phyloP scores from a whole-genome alignment of 2,329 filamentous ascomycete genomes.

The Aspergillus ibericus region DNA sequence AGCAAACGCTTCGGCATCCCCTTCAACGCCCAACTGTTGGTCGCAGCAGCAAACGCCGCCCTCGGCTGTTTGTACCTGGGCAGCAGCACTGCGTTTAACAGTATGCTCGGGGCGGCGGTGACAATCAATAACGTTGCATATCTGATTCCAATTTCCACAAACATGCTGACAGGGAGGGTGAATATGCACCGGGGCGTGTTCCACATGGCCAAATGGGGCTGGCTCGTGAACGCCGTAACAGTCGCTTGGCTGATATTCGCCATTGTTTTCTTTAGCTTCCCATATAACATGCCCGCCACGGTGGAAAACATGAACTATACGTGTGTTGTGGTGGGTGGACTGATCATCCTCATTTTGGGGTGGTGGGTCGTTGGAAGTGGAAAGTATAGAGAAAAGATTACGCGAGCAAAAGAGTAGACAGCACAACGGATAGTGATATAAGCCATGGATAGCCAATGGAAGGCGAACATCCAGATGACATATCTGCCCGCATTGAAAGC shows the following conservation, averaged over 20 bases:
- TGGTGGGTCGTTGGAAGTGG: conserved; percentile 3
- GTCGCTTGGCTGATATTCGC: conserved; percentile 8
- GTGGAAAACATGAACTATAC: conserved; percentile 13
- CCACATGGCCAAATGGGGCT: conserved; percentile 6
- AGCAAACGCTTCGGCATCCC: conserved; percentile 6
- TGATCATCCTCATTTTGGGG: neutral
- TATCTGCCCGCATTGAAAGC: too few species aligned
- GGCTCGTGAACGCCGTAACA: conserved; percentile 1
- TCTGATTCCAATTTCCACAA: conserved; percentile 3
- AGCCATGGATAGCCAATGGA: too few species aligned
- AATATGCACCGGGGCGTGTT: conserved; percentile 11
- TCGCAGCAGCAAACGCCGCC: neutral
- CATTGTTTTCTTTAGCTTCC: conserved; percentile 11
- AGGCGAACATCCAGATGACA: too few species aligned
- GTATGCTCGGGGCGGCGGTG: conserved; percentile 8
- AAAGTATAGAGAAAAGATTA: conserved; percentile 6
- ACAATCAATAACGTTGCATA: conserved; percentile 10
- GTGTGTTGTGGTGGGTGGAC: conserved; percentile 5
- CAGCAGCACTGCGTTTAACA: conserved; percentile 11
- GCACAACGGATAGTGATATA: too few species aligned
- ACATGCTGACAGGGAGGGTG: conserved; percentile 1
- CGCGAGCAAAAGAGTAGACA: conserved; percentile 1
- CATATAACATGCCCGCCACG: conserved; percentile 10
- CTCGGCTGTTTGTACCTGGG: conserved; percentile 11
- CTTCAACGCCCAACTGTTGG: conserved; percentile 7